phyloP scores from a whole-genome alignment of 2,329 filamentous ascomycete species.

The Epichloe gansuensis region DNA sequence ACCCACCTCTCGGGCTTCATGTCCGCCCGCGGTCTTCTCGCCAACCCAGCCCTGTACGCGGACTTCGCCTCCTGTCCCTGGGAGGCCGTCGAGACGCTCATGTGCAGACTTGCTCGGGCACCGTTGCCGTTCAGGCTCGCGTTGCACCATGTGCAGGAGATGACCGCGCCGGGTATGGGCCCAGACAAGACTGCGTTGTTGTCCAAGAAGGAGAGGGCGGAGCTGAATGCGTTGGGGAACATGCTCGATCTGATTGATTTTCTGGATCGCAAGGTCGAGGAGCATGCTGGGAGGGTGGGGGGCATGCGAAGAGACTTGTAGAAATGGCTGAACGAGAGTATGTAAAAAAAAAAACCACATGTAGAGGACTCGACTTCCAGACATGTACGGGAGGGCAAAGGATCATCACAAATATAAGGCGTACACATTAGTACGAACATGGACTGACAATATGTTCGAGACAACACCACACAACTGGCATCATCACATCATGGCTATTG shows the following conservation, averaged over 20 bases:
- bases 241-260: conserved; percentile 49
- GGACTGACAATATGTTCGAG: no score
- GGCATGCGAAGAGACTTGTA: conserved; percentile 23
- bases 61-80: conserved; percentile 44
- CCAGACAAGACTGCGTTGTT: conserved; percentile 39
- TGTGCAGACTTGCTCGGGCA: conserved; percentile 41
- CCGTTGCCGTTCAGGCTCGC: conserved; percentile 52
- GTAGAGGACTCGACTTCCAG: no score
- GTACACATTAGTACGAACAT: no score
- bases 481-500: no score
- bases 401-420: no score
- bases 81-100: conserved; percentile 49
- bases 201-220: conserved; percentile 40
- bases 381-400: no score
- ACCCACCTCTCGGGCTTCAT: conserved; percentile 50
- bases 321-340: not conserved
- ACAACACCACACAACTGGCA: no score
- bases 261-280: conserved; percentile 36
- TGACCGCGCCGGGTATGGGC: conserved; percentile 46
- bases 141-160: conserved; percentile 54
- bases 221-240: conserved; percentile 34
- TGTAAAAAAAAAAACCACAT: not conserved
- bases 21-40: conserved; percentile 54
- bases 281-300: conserved; percentile 19
- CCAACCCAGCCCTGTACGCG: conserved; percentile 55